Conservation (phyloP, 768 basidiomycete genomes). For the Crassisporium funariophilum region DNA sequence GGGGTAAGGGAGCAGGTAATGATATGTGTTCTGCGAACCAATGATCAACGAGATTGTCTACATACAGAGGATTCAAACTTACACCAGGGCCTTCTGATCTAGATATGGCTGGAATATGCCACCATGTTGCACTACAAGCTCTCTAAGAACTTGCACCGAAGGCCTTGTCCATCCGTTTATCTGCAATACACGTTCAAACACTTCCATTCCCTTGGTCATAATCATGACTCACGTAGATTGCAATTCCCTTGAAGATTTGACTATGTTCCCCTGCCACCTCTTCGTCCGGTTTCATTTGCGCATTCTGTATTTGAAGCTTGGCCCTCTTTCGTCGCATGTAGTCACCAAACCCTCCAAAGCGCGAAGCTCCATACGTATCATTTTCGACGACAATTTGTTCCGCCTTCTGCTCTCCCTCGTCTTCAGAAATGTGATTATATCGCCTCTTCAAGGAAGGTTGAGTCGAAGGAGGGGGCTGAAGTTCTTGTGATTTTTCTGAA, state of each 20-base stretch:
- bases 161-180: constrained; percentile 91
- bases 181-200: too few relatives aligned
- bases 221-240: constrained; percentile 72
- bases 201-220: too few relatives aligned
- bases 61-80: constrained; percentile 27
- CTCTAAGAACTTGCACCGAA: constrained; percentile 80
- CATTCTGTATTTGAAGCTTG: constrained; percentile 85
- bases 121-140: constrained; percentile 80
- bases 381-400: constrained; percentile 22
- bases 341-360: constrained; percentile 82
- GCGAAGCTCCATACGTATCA: constrained; percentile 71
- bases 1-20: constrained; percentile 90
- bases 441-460: constrained; percentile 46
- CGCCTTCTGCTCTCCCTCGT: constrained; percentile 16
- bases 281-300: constrained; percentile 30
- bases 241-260: constrained; percentile 69
- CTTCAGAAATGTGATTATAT: constrained; percentile 27
- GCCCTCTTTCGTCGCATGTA: constrained; percentile 92
- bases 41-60: neutral
- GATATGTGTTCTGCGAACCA: constrained; percentile 73
- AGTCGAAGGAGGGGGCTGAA: constrained; percentile 38
- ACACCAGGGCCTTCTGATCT: constrained; percentile 76
- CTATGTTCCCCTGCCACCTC: constrained; percentile 28
- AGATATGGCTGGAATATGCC: constrained; percentile 85
- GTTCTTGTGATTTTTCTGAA: constrained; percentile 19